phyloP scores from a whole-genome alignment of 495 filamentous ascomycete species.

The Glarea lozoyensis region DNA sequence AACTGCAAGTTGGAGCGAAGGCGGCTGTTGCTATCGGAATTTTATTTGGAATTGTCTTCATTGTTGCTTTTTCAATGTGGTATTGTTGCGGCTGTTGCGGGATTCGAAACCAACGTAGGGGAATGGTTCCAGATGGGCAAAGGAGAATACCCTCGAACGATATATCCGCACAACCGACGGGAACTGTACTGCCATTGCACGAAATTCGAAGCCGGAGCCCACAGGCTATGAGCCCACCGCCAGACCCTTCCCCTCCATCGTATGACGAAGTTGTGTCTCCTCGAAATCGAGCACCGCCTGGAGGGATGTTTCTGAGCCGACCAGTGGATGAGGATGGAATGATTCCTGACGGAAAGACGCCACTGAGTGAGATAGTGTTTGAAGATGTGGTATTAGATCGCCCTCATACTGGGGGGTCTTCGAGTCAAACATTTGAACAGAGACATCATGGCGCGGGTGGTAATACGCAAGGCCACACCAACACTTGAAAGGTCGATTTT shows the following conservation, averaged over 20 bases:
- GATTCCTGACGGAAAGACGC: conserved; percentile 20
- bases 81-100: conserved; percentile 14
- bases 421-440: conserved; percentile 6
- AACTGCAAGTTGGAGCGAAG: not conserved
- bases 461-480: conserved; percentile 20
- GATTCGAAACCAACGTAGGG: not conserved
- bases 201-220: not conserved
- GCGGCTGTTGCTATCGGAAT: not conserved
- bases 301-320: conserved; percentile 2
- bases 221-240: not conserved
- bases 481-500: conserved; percentile 15
- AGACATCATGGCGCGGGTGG: conserved; percentile 11
- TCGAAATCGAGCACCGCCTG: conserved; percentile 5
- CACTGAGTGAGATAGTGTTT: conserved; percentile 20
- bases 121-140: too few relatives aligned
- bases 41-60: conserved; percentile 2
- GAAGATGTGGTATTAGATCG: conserved; percentile 17
- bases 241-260: conserved; percentile 6
- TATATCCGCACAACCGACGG: not conserved
- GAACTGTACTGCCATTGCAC: not conserved
- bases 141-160: not conserved
- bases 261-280: conserved; percentile 15
- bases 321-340: conserved; percentile 6
- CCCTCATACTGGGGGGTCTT: conserved; percentile 3
- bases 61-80: conserved; percentile 4